phyloP scores from a whole-genome alignment of 371 early-diverging fungal genomes.

The Mucor piriformis region DNA sequence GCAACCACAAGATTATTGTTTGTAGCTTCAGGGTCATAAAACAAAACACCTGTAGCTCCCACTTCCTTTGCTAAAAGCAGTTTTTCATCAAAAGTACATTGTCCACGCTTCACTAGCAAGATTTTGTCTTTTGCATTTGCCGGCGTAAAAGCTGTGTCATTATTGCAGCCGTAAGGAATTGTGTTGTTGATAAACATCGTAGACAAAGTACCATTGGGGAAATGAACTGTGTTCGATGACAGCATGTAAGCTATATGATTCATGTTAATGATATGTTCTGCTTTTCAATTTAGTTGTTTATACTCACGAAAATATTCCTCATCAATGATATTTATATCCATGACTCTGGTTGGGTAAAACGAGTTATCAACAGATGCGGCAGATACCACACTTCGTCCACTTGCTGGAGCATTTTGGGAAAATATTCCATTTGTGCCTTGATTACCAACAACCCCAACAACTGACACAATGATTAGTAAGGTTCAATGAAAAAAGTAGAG shows the following conservation, averaged over 20 bases:
- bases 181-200: conserved; percentile 8
- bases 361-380: conserved; percentile 66
- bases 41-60: conserved; percentile 56
- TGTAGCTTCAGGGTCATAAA: conserved; percentile 38
- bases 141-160: conserved; percentile 30
- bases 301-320: conserved; percentile 30
- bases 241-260: conserved; percentile 30
- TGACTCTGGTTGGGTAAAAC: conserved; percentile 10
- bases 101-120: conserved; percentile 52
- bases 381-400: conserved; percentile 48
- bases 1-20: background rate
- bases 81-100: conserved; percentile 58
- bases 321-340: conserved; percentile 16
- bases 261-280: conserved; percentile 18
- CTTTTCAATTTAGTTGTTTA: background rate
- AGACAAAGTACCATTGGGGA: conserved; percentile 33
- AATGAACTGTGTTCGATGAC: conserved; percentile 25
- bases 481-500: conserved; percentile 23
- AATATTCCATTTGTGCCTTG: conserved; percentile 54
- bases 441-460: conserved; percentile 64
- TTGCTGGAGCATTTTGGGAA: conserved; percentile 50
- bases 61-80: conserved; percentile 33
- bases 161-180: conserved; percentile 19
- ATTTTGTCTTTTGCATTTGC: conserved; percentile 34
- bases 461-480: conserved; percentile 41